A percentile compares a stretch with the other conserved stretches of the same genome.
These are phyloP conservation scores for Umbilicaria muhlenbergii DNA, from an alignment of 495 filamentous ascomycete genomes.

Conservation along the genomic window DNA sequence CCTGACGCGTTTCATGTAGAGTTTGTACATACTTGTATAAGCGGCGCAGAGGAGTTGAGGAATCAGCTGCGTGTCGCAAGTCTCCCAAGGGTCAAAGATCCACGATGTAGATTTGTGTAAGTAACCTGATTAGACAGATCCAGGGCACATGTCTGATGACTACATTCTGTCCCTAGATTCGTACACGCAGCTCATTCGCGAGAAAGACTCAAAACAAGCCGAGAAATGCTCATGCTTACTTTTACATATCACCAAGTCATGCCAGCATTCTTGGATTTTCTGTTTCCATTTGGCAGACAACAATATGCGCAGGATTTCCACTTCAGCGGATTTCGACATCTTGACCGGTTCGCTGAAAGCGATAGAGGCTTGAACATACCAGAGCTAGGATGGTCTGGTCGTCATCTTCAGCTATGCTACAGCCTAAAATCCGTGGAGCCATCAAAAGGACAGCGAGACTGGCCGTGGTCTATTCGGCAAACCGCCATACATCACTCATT, in stretches of 20 bases:
- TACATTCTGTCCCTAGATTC: constrained; percentile 9
- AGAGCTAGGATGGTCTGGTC: constrained; percentile 25
- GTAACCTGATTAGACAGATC: not conserved
- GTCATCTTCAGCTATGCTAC: constrained; percentile 24
- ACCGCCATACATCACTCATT: constrained; percentile 26
- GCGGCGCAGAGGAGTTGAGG: not conserved
- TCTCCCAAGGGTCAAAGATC: constrained; percentile 2
- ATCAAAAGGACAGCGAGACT: constrained; percentile 9
- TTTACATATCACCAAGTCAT: constrained; percentile 30
- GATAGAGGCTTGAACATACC: constrained; percentile 14
- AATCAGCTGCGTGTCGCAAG: not conserved
- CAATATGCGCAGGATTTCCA: constrained; percentile 19
- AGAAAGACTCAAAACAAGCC: constrained; percentile 13
- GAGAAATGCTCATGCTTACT: constrained; percentile 20
- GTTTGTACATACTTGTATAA: constrained; percentile 2
- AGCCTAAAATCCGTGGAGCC: constrained; percentile 28
- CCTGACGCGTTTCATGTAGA: constrained; percentile 1
- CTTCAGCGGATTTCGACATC: constrained; percentile 16
- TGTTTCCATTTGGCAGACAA: constrained; percentile 27
- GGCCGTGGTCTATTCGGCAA: constrained; percentile 30
- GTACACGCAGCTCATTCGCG: constrained; percentile 17
- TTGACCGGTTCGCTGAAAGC: constrained; percentile 3
- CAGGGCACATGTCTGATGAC: not conserved
- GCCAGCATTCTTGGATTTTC: constrained; percentile 25
- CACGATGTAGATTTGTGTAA: constrained; percentile 12